phyloP scores from a whole-genome alignment of 345 rosid species.

The Rhodamnia rubescens region DNA sequence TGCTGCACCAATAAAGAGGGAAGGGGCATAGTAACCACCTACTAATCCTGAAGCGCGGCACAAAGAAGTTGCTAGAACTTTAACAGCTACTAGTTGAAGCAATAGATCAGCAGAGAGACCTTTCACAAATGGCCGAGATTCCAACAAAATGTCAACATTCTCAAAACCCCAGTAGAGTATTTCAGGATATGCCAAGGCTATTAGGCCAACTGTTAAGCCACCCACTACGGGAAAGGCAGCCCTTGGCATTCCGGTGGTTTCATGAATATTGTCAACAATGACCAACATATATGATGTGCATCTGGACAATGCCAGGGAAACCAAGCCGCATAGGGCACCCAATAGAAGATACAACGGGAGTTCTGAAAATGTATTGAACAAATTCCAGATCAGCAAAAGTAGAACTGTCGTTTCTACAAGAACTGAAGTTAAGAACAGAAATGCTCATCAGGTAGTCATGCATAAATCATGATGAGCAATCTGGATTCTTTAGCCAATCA shows the following conservation, averaged over 20 bases:
- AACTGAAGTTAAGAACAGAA: neutral
- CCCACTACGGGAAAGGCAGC: conserved; percentile 67
- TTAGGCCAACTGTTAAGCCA: conserved; percentile 50
- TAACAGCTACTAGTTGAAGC: conserved; percentile 75
- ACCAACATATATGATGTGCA: conserved; percentile 63
- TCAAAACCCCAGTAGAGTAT: conserved; percentile 94
- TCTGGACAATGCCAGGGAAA: conserved; percentile 59
- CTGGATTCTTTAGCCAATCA: neutral
- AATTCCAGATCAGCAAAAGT: neutral
- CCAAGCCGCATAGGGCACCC: conserved; percentile 72
- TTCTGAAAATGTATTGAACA: conserved; percentile 38
- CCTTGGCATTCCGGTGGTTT: conserved; percentile 54
- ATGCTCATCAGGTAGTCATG: neutral
- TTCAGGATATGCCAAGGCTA: conserved; percentile 82
- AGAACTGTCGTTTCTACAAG: neutral
- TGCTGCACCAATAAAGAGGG: conserved; percentile 95
- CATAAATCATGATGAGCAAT: neutral
- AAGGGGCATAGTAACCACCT: conserved; percentile 92
- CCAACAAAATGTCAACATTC: conserved; percentile 80
- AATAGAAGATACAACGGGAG: conserved; percentile 80
- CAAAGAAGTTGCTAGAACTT: conserved; percentile 73
- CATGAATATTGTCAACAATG: conserved; percentile 43
- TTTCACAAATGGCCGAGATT: conserved; percentile 71
- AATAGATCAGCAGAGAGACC: conserved; percentile 69
- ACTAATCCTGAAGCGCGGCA: conserved; percentile 93